Percentiles rank a stretch among this genome's conserved stretches.
These are phyloP conservation scores for Neonectria sp. DNA, from an alignment of 2,329 filamentous ascomycete species.

Conservation along the genomic window DNA sequence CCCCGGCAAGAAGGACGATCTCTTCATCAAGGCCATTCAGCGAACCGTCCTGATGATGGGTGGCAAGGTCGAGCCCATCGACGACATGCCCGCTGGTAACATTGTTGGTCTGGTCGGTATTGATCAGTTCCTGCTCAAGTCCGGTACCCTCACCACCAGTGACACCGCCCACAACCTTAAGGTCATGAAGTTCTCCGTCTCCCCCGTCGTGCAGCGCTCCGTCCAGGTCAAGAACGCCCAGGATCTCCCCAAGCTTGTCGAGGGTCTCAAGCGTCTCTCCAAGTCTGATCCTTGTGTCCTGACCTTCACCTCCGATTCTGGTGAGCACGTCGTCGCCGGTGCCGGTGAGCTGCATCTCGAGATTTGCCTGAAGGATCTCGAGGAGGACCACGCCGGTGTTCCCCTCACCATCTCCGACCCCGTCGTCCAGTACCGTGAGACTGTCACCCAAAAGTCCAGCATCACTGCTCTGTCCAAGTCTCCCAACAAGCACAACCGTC, in stretches of 20 bases:
- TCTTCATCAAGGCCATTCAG: constrained; percentile 99
- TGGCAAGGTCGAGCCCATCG: constrained; percentile 98
- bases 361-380: constrained; percentile 99
- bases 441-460: constrained; percentile 85
- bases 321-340: constrained; percentile 99
- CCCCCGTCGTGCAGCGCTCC: constrained; percentile 97
- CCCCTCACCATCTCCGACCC: constrained; percentile 98
- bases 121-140: constrained; percentile 99
- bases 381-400: constrained; percentile 99
- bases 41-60: constrained; percentile 99
- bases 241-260: constrained; percentile 99
- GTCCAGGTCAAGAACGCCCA: constrained; percentile 99
- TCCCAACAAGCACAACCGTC: constrained; percentile 99
- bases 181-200: constrained; percentile 99
- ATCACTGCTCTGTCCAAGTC: constrained; percentile 99
- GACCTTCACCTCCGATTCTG: constrained; percentile 89
- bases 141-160: constrained; percentile 97
- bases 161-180: constrained; percentile 99
- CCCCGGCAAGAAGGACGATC: constrained; percentile 98
- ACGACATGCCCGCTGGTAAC: constrained; percentile 99
- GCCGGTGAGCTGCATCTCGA: constrained; percentile 99
- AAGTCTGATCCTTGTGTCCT: constrained; percentile 99
- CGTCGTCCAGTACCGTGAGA: constrained; percentile 99
- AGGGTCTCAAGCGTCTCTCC: constrained; percentile 99
- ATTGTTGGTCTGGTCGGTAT: constrained; percentile 99